Evolutionary conservation across 2,329 filamentous ascomycete species (phyloP).

Genomic region (Beauveria brongniartii): DNA sequence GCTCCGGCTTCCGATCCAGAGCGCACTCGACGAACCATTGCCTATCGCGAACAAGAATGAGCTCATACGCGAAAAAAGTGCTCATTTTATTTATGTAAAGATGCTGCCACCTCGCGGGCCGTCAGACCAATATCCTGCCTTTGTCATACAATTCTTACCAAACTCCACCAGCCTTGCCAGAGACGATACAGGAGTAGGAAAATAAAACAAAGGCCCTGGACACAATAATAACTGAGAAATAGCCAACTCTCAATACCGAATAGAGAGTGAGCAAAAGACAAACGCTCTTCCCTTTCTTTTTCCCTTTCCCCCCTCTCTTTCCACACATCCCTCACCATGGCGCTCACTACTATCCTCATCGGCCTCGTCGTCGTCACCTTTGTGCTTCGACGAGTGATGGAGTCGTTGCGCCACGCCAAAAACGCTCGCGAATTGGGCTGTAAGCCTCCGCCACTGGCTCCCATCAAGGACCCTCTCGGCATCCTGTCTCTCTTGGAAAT

Average conservation of each 20-base stretch:
- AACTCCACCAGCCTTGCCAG: not conserved
- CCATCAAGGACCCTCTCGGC: constrained; percentile 15
- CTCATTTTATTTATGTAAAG: constrained; percentile 7
- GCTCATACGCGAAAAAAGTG: not conserved
- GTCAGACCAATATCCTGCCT: not conserved
- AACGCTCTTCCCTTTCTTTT: not conserved
- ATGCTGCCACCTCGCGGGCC: constrained; percentile 2
- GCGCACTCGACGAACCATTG: constrained; percentile 4
- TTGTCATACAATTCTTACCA: not conserved
- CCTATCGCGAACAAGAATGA: constrained; percentile 5
- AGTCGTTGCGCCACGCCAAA: constrained; percentile 5
- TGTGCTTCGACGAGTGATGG: constrained; percentile 6
- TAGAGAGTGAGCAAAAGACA: not conserved
- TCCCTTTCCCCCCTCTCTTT: too few relatives aligned
- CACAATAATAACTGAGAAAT: not conserved
- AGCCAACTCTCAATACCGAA: not conserved
- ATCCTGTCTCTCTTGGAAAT: constrained; percentile 13
- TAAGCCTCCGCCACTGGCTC: constrained; percentile 11
- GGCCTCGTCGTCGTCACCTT: constrained; percentile 4
- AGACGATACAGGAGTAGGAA: not conserved
- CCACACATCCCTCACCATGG: too few relatives aligned
- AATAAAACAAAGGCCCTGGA: not conserved
- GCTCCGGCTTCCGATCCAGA: not conserved
- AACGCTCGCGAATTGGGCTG: constrained; percentile 15
- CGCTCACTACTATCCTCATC: constrained; percentile 2